A percentile compares a stretch with the other conserved stretches of the same genome.
phyloP scores from a whole-genome alignment of 768 basidiomycete species.

The Lactarius hatsudake region DNA sequence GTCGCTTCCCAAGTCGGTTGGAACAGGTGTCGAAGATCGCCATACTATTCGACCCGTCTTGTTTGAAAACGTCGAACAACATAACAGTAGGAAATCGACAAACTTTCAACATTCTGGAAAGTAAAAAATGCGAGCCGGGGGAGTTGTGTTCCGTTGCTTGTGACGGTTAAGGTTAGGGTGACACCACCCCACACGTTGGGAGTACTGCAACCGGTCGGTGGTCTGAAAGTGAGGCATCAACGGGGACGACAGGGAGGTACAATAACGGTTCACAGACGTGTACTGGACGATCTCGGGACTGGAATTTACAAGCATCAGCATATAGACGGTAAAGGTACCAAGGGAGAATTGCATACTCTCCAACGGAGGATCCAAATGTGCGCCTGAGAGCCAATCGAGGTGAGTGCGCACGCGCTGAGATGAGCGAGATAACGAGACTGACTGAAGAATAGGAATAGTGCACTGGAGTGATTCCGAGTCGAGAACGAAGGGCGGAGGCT shows the following conservation, averaged over 20 bases:
- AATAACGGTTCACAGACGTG: slow-evolving; percentile 42
- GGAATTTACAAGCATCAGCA: background rate
- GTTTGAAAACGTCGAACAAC: background rate
- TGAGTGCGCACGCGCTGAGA: slow-evolving; percentile 6
- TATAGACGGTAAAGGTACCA: background rate
- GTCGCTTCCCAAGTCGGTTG: slow-evolving; percentile 38
- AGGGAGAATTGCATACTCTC: slow-evolving; percentile 44
- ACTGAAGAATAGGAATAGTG: slow-evolving; percentile 66
- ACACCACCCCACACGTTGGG: slow-evolving; percentile 73
- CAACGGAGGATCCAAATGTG: slow-evolving; percentile 71
- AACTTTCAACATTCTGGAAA: background rate
- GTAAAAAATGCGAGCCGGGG: slow-evolving; percentile 61
- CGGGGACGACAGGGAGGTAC: background rate
- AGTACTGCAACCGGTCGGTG: slow-evolving; percentile 67
- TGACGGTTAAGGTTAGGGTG: slow-evolving; percentile 73
- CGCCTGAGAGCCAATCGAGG: slow-evolving; percentile 41
- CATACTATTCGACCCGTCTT: slow-evolving; percentile 48
- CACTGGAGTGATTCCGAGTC: slow-evolving; percentile 51
- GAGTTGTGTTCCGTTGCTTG: slow-evolving; percentile 74
- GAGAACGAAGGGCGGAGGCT: slow-evolving; percentile 65
- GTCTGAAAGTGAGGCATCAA: slow-evolving; percentile 41
- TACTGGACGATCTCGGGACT: slow-evolving; percentile 63
- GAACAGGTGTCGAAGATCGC: slow-evolving; percentile 80
- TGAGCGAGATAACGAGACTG: slow-evolving; percentile 27
- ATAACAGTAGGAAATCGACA: too few relatives aligned